phyloP scores from a whole-genome alignment of 257 asterid species.

The Forsythia suspensa region DNA sequence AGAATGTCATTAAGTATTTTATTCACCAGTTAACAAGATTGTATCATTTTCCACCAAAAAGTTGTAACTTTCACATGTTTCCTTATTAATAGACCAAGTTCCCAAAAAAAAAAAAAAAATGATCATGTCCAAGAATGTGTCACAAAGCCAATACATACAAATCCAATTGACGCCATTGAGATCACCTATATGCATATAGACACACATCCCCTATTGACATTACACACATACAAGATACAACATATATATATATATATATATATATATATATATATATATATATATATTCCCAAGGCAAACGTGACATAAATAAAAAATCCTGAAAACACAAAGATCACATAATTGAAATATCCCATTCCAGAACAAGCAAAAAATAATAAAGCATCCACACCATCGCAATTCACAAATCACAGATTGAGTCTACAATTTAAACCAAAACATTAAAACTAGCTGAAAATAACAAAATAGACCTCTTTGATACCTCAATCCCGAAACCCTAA shows the following conservation, averaged over 20 bases:
- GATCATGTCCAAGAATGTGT: neutral
- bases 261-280: too few species aligned
- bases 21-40: neutral
- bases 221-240: neutral
- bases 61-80: neutral
- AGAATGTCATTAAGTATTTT: neutral
- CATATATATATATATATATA: too few species aligned
- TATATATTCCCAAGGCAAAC: neutral
- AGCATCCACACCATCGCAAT: constrained; percentile 1
- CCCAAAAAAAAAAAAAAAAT: too few species aligned
- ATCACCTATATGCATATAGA: neutral
- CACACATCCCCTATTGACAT: neutral
- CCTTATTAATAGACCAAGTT: neutral
- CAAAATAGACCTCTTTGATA: neutral
- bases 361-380: neutral
- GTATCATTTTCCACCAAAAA: neutral
- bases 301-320: neutral
- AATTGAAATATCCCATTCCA: neutral
- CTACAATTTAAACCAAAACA: neutral
- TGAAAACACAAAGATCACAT: neutral
- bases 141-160: neutral
- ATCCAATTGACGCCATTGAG: neutral
- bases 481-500: constrained; percentile 24
- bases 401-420: constrained; percentile 15
- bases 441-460: neutral